These are phyloP conservation scores for Stagonosporopsis cucurbitacearum DNA, from an alignment of 2,329 filamentous ascomycete genomes.

Conservation along the genomic window DNA sequence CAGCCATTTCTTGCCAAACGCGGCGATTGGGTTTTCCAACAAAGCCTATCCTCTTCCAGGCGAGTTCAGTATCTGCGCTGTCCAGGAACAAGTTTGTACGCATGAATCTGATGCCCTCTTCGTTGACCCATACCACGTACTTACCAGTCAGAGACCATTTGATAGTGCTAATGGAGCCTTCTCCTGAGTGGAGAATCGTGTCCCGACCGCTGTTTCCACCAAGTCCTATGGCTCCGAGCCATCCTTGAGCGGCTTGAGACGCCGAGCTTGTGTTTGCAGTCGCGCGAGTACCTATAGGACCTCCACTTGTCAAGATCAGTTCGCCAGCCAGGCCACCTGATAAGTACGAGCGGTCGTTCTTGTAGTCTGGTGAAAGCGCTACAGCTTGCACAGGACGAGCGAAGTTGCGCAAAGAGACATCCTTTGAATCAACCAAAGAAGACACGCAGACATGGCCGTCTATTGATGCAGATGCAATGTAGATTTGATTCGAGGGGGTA, in stretches of 20 bases:
- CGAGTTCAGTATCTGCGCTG: slow-evolving; percentile 75
- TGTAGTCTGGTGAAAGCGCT: slow-evolving; percentile 93
- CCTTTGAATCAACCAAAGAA: slow-evolving; percentile 83
- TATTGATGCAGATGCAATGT: slow-evolving; percentile 91
- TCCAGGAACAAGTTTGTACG: slow-evolving; percentile 84
- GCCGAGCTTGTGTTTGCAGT: slow-evolving; percentile 91
- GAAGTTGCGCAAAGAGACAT: slow-evolving; percentile 92
- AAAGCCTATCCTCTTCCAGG: slow-evolving; percentile 94
- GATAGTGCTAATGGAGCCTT: slow-evolving; percentile 88
- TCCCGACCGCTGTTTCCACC: slow-evolving; percentile 82
- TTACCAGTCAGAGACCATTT: slow-evolving; percentile 94
- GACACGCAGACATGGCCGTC: slow-evolving; percentile 95
- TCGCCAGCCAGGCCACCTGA: slow-evolving; percentile 90
- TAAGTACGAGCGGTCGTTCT: slow-evolving; percentile 83
- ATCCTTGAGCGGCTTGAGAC: slow-evolving; percentile 82
- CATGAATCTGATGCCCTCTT: slow-evolving; percentile 98
- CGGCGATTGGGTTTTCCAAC: slow-evolving; percentile 85
- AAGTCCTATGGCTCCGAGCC: slow-evolving; percentile 87
- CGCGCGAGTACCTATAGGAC: slow-evolving; percentile 75
- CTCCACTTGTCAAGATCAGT: slow-evolving; percentile 84
- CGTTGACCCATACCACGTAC: slow-evolving; percentile 94
- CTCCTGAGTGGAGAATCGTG: slow-evolving; percentile 85
- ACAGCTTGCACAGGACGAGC: slow-evolving; percentile 90
- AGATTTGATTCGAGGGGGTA: slow-evolving; percentile 86
- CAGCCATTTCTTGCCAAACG: slow-evolving; percentile 95